Evolutionary conservation across 805 yeast genomes (phyloP), one percentile per base, ranked within the genome.

Genomic region (Spathaspora girioi): DNA sequence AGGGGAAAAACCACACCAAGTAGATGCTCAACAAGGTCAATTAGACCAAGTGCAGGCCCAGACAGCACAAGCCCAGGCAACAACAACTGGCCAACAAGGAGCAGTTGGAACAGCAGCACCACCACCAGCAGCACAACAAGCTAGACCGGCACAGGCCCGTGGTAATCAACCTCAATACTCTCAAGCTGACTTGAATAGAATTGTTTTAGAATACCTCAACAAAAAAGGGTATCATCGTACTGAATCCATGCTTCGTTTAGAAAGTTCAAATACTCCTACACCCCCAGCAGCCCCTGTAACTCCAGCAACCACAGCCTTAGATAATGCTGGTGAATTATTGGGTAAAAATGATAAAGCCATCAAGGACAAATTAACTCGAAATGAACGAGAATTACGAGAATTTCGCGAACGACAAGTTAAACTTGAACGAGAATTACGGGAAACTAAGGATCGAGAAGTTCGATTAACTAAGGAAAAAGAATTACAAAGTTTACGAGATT

Each of bases 221-320:
- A 93, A 94, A 62, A 91, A 92, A 66, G 99, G 99, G 2, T 94
- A 90, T 63, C 92, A 88, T 59, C 83, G 86, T 58, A 93, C 99
- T 0, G 99, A 94, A 66, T 91, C 97, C 2, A 89, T 92, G 86
- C 77, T 94, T 47, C 81, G 99, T 55, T 82, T 91, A 54, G 99
- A 94, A 66, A 81, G 86, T 56, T 78, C 89, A 0, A 83, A 86
- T 53, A 78, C 79, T 6, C 79, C 83, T 1, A 73, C 80, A 1
- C 78, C 81, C 6, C 71, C 84, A 11, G 70, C 70, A 1, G 75
- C 83, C 1, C 73, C 82, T 14, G 75, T 75, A n/a, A 71, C 68
- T 11, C 78, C 87, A 1, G 66, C 78, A 3, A 78, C 57, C 17
- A 60, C 76, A 5, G 55, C 61, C 5, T 54, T 72, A 48, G 70